Evolutionary conservation across 2,329 filamentous ascomycete genomes (phyloP).

Genomic region (Plenodomus lindquistii): DNA sequence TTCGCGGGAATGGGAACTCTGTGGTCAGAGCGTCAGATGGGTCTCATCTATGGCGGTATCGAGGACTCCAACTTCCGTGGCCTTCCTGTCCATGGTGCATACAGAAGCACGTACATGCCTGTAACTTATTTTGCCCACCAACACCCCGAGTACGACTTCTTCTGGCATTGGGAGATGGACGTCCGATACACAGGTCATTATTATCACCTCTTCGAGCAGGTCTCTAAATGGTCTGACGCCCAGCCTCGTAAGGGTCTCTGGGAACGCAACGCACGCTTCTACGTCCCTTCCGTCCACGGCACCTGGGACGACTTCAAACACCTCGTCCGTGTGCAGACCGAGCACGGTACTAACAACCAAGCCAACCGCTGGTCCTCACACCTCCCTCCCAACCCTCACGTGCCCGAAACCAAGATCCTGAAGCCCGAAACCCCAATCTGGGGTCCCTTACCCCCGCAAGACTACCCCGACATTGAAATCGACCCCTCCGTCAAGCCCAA

Average conservation of each 20-base stretch:
- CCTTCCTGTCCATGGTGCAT: slow-evolving; percentile 69
- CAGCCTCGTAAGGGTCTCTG: slow-evolving; percentile 75
- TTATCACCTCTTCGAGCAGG: slow-evolving; percentile 74
- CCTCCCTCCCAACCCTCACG: slow-evolving; percentile 48
- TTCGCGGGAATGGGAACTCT: slow-evolving; percentile 58
- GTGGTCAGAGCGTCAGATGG: slow-evolving; percentile 59
- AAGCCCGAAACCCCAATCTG: slow-evolving; percentile 53
- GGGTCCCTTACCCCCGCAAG: slow-evolving; percentile 50
- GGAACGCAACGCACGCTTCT: slow-evolving; percentile 78
- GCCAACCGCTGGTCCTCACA: slow-evolving; percentile 50
- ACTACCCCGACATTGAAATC: slow-evolving; percentile 56
- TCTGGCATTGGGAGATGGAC: slow-evolving; percentile 97
- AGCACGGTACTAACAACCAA: slow-evolving; percentile 54
- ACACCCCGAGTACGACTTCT: slow-evolving; percentile 87
- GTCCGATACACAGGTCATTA: slow-evolving; percentile 88
- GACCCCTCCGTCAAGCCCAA: slow-evolving; percentile 59
- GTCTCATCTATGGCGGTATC: slow-evolving; percentile 57
- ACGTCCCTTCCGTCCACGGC: slow-evolving; percentile 71
- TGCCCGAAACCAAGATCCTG: slow-evolving; percentile 44
- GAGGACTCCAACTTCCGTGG: slow-evolving; percentile 57
- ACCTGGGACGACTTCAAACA: slow-evolving; percentile 72
- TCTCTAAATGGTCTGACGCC: slow-evolving; percentile 66
- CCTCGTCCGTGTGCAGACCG: slow-evolving; percentile 65
- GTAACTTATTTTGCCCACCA: slow-evolving; percentile 89
- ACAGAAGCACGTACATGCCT: slow-evolving; percentile 84